A percentile compares a stretch with the other conserved stretches of the same genome.
phyloP scores from a whole-genome alignment of 129 eudicot genomes.

The Artemisia argyi region DNA sequence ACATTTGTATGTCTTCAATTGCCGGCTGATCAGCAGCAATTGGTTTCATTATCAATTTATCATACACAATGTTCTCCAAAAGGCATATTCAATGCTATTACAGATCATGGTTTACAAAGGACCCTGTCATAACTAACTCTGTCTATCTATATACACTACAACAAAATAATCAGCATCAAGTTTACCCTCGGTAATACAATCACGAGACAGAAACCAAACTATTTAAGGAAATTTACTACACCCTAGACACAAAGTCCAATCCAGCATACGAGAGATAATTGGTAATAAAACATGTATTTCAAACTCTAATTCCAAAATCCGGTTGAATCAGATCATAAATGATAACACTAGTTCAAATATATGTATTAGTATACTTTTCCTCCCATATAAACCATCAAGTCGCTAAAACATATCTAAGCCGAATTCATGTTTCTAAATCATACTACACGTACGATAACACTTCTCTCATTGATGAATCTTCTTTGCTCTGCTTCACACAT shows the following conservation, averaged over 20 bases:
- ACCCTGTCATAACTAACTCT: neutral
- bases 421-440: constrained; percentile 12
- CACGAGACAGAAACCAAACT: neutral
- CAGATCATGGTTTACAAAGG: constrained; percentile 17
- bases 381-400: neutral
- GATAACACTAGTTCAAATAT: constrained; percentile 1
- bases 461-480: neutral
- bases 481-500: constrained; percentile 8
- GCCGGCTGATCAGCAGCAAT: constrained; percentile 1
- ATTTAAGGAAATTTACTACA: neutral
- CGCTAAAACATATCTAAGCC: constrained; percentile 12
- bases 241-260: constrained; percentile 8
- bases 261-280: neutral
- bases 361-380: neutral
- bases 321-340: constrained; percentile 1
- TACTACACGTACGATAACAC: neutral
- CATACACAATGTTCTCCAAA: constrained; percentile 1
- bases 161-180: neutral
- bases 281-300: neutral
- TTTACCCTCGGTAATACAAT: neutral
- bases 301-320: constrained; percentile 5
- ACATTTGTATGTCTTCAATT: constrained; percentile 11
- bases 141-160: constrained; percentile 10
- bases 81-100: neutral
- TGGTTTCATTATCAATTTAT: constrained; percentile 1